phyloP scores from a whole-genome alignment of 352 stramenopile species.

The Phytophthora colocasiae region DNA sequence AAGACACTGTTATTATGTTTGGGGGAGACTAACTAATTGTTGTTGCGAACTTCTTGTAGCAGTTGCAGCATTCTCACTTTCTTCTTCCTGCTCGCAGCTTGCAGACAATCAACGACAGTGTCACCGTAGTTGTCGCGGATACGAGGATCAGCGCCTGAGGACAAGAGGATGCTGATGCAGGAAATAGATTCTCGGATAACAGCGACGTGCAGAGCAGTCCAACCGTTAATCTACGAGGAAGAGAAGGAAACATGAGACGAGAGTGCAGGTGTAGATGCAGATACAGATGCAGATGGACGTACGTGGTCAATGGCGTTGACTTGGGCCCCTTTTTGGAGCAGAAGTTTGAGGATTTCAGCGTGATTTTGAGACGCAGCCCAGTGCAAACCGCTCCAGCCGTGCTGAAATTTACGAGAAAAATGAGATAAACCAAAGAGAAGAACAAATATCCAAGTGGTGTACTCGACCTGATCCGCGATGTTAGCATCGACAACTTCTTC shows the following conservation, averaged over 20 bases:
- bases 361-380: conserved; percentile 80
- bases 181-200: conserved; percentile 53
- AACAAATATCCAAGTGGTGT: background rate
- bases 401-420: conserved; percentile 38
- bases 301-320: conserved; percentile 75
- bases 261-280: background rate
- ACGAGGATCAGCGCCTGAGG: conserved; percentile 40
- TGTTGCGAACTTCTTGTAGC: conserved; percentile 31
- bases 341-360: conserved; percentile 50
- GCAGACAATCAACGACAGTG: conserved; percentile 46
- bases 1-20: background rate
- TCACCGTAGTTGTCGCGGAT: conserved; percentile 70
- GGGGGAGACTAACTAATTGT: conserved; percentile 13
- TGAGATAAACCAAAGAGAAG: background rate
- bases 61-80: conserved; percentile 51
- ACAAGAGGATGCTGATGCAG: conserved; percentile 60
- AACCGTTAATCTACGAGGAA: conserved; percentile 59
- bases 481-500: conserved; percentile 51
- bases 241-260: background rate
- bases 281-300: background rate
- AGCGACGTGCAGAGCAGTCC: conserved; percentile 74
- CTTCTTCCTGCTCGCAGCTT: conserved; percentile 50
- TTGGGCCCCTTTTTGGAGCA: conserved; percentile 50
- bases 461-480: conserved; percentile 63
- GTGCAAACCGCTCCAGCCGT: conserved; percentile 81